Base-by-base conservation (phyloP, 2,329 filamentous ascomycete species). In the Sarocladium brachiariae region DNA sequence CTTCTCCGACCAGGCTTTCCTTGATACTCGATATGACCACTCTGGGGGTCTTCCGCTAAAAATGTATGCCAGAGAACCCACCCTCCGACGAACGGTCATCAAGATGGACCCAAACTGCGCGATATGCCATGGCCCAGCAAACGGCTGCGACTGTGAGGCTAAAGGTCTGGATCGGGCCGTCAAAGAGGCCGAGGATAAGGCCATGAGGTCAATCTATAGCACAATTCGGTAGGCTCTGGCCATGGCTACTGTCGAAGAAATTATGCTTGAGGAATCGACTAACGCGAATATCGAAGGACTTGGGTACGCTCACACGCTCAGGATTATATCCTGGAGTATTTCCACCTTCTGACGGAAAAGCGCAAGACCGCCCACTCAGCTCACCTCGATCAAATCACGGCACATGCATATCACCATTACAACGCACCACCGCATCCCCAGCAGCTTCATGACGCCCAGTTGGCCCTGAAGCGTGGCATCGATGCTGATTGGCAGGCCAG, bases 401-500 rank as follows among this genome's bases (percentile, higher is more conserved):
- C 71, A 19, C 73, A 77, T 50, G 75, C 80, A 51, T 77, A 73
- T 55, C 73, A 80, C 58, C 78, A 80, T 64, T 84, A 80, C 60
- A 70, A 77, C 54, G 66, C 73, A 2, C 73, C 72, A 21, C 80
- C 81, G 23, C 78, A 84, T 54, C 81, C 79, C 23, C 74, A 68
- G 55, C 77, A 89, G 61, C 77, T 89, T 49, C 71, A 76, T 34
- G 75, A 78, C 51, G 86, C 84, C 21, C 78, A 89, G 60, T 74
- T 74, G 14, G 74, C 77, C 46, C 73, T 89, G 54, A 88, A 89
- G 67, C 77, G 80, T 47, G 86, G 85, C 54, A 86, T 90, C 59
- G 86, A 90, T 59, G 83, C 87, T 54, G 87, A 90, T 68, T 92
- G 87, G 87, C 79, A 84, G 59, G 75, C 79, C 25, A 85, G 83